phyloP scores from a whole-genome alignment of 768 basidiomycete species.

The Amanita molliuscula region DNA sequence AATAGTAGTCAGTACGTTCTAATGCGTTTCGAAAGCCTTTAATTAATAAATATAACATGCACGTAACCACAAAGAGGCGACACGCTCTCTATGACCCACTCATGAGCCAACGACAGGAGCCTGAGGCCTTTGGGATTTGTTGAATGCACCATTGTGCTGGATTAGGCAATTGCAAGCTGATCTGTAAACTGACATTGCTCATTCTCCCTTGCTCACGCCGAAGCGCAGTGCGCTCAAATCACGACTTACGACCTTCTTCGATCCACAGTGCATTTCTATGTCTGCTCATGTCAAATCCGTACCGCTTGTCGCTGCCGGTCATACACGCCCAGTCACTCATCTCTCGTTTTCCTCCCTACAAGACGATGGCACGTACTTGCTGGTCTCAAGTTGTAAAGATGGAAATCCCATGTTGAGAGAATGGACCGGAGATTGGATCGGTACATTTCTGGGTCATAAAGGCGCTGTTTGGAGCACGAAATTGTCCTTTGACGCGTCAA shows the following conservation, averaged over 20 bases:
- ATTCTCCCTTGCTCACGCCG: conserved; percentile 17
- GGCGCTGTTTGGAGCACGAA: conserved; percentile 98
- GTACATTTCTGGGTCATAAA: conserved; percentile 82
- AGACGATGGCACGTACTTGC: conserved; percentile 76
- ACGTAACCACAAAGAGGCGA: no score
- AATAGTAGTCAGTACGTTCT: no score
- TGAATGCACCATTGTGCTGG: not conserved
- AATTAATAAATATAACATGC: no score
- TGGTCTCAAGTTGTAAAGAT: conserved; percentile 98
- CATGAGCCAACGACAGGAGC: no score
- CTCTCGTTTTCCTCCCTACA: conserved; percentile 85
- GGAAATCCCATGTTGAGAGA: conserved; percentile 95
- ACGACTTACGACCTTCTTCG: conserved; percentile 27
- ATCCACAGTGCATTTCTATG: conserved; percentile 35
- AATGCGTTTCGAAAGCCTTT: no score
- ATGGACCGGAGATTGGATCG: conserved; percentile 99
- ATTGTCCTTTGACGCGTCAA: conserved; percentile 74
- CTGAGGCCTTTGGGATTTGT: not conserved
- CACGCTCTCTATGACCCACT: no score
- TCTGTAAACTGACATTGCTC: conserved; percentile 1
- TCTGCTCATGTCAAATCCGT: conserved; percentile 55
- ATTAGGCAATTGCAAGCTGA: conserved; percentile 8
- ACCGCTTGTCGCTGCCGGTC: conserved; percentile 78
- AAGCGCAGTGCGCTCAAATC: conserved; percentile 46
- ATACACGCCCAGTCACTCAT: conserved; percentile 85